Percentiles rank a stretch among this genome's conserved stretches.
Conservation (phyloP, 2,329 filamentous ascomycete species). For the Tolypocladium endophyticum region DNA sequence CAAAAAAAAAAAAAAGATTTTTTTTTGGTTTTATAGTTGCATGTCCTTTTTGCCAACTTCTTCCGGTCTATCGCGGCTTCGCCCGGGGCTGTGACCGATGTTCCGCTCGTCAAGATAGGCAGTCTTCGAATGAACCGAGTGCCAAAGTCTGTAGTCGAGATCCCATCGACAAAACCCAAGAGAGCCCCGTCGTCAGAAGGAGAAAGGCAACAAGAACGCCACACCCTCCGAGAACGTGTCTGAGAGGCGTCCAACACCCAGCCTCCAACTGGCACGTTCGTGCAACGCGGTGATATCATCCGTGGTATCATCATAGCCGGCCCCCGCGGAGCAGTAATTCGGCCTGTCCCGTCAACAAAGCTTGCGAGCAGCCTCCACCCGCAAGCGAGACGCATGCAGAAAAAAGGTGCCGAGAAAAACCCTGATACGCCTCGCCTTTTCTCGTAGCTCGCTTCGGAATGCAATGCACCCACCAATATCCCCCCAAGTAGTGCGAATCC, state of each 20-base stretch:
- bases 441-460: conserved; percentile 6
- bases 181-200: background rate
- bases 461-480: conserved; percentile 3
- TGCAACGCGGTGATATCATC: conserved; percentile 23
- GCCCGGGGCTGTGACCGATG: background rate
- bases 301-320: conserved; percentile 23
- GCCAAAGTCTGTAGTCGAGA: background rate
- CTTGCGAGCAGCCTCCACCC: conserved; percentile 13
- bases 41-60: conserved; percentile 12
- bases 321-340: conserved; percentile 10
- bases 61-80: background rate
- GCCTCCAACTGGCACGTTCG: conserved; percentile 1
- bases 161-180: background rate
- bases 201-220: background rate
- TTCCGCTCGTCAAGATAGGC: background rate
- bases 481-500: conserved; percentile 2
- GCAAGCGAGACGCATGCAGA: conserved; percentile 3
- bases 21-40: conserved; percentile 6
- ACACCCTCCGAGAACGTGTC: background rate
- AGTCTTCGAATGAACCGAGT: background rate
- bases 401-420: conserved; percentile 7
- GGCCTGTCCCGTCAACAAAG: conserved; percentile 14
- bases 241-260: background rate
- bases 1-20: too few species aligned
- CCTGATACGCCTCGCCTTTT: conserved; percentile 11